phyloP scores from a whole-genome alignment of 768 basidiomycete genomes.

The Ephemerocybe angulata region DNA sequence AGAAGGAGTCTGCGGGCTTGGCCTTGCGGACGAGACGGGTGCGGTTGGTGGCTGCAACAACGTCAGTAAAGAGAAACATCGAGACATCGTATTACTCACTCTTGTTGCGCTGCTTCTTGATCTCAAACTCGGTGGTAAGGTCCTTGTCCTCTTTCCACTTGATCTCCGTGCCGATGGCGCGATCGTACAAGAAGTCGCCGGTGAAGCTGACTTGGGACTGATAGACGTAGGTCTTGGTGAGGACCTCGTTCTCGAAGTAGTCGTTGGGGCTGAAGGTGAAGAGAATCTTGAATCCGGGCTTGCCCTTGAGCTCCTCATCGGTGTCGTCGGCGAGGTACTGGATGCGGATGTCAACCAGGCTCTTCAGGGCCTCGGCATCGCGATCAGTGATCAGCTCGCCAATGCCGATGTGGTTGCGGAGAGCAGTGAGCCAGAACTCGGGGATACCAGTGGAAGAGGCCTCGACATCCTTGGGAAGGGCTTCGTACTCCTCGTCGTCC shows the following conservation, averaged over 20 bases:
- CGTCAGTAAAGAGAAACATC: not conserved
- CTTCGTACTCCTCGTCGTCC: constrained; percentile 49
- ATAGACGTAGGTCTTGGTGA: constrained; percentile 95
- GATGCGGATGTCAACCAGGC: constrained; percentile 75
- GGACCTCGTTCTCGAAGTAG: constrained; percentile 78
- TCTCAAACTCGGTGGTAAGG: constrained; percentile 94
- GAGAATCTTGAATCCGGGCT: constrained; percentile 88
- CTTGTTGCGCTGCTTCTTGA: constrained; percentile 99
- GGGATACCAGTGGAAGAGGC: constrained; percentile 61
- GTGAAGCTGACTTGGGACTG: constrained; percentile 90
- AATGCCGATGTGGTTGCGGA: constrained; percentile 86
- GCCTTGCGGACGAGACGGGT: constrained; percentile 83
- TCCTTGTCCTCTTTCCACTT: constrained; percentile 99
- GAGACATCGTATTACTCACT: constrained; percentile 48
- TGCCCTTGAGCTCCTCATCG: constrained; percentile 44
- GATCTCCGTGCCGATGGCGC: constrained; percentile 89
- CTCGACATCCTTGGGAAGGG: constrained; percentile 5
- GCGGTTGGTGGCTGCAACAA: constrained; percentile 67
- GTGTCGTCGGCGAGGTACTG: constrained; percentile 60
- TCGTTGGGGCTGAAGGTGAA: constrained; percentile 84
- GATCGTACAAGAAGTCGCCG: constrained; percentile 96
- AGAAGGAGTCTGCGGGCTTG: constrained; percentile 91
- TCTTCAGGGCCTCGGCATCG: constrained; percentile 82
- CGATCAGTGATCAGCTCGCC: constrained; percentile 90
- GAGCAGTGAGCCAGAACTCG: constrained; percentile 97